Evolutionary conservation across 306 rosid species (phyloP).

Genomic region (Vigna mungo): DNA sequence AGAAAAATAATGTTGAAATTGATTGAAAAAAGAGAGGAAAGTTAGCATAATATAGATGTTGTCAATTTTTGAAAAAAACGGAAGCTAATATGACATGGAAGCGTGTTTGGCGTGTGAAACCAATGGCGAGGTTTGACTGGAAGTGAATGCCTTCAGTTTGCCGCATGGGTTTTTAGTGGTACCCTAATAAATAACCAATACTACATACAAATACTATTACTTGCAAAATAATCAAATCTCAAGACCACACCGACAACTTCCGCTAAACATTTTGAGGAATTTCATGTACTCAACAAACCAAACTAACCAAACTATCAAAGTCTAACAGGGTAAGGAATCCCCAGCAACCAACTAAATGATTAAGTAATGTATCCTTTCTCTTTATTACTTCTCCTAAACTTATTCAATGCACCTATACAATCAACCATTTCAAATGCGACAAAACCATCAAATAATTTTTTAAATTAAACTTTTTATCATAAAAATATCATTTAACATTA

Average conservation of each 20-base stretch:
- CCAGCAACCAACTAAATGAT: neutral
- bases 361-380: neutral
- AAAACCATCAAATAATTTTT: too few species aligned
- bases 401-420: neutral
- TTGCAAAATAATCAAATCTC: slow-evolving; percentile 34
- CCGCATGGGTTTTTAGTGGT: too few species aligned
- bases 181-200: too few species aligned
- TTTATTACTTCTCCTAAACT: neutral
- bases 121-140: neutral
- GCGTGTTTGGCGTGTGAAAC: slow-evolving; percentile 28
- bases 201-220: neutral
- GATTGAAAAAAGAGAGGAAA: neutral
- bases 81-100: too few species aligned
- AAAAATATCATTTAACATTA: too few species aligned
- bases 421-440: too few species aligned
- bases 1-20: too few species aligned
- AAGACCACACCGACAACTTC: slow-evolving; percentile 30
- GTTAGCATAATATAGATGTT: neutral
- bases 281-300: slow-evolving; percentile 2
- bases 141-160: neutral
- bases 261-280: neutral
- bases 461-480: too few species aligned
- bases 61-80: too few species aligned
- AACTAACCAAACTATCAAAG: neutral
- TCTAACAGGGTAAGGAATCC: neutral